phyloP scores from a whole-genome alignment of 345 rosid species.

The Bruguiera sexangula region DNA sequence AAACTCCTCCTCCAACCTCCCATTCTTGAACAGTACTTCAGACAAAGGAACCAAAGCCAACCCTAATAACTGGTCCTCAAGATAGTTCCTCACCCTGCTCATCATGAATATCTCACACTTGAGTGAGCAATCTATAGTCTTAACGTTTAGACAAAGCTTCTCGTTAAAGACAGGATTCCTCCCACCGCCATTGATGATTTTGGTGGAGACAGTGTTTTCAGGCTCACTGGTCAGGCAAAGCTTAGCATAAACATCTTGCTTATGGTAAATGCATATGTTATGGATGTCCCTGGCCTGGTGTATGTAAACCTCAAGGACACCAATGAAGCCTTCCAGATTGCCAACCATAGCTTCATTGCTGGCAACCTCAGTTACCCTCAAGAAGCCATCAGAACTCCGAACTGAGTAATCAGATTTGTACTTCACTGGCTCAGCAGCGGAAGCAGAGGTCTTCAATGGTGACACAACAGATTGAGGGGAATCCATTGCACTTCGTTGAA shows the following conservation, averaged over 20 bases:
- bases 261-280: slow-evolving; percentile 98
- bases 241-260: slow-evolving; percentile 99
- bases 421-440: slow-evolving; percentile 52
- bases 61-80: slow-evolving; percentile 94
- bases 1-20: slow-evolving; percentile 84
- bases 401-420: slow-evolving; percentile 44
- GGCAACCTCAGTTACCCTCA: slow-evolving; percentile 42
- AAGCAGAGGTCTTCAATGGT: slow-evolving; percentile 57
- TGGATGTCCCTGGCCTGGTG: slow-evolving; percentile 98
- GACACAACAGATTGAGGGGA: slow-evolving; percentile 97
- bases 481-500: slow-evolving; percentile 50
- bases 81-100: slow-evolving; percentile 97
- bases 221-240: slow-evolving; percentile 86
- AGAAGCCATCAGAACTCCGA: slow-evolving; percentile 29
- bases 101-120: slow-evolving; percentile 96
- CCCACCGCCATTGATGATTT: slow-evolving; percentile 96
- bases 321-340: slow-evolving; percentile 44
- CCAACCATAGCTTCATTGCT: slow-evolving; percentile 33
- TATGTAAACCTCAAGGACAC: slow-evolving; percentile 66
- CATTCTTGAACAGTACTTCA: slow-evolving; percentile 64
- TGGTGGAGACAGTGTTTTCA: slow-evolving; percentile 69
- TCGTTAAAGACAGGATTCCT: slow-evolving; percentile 94
- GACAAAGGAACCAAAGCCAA: slow-evolving; percentile 88
- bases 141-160: slow-evolving; percentile 59
- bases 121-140: slow-evolving; percentile 64